phyloP scores from a whole-genome alignment of 225 moss, liverwort and hornwort genomes.

The Marchantia paleacea region DNA sequence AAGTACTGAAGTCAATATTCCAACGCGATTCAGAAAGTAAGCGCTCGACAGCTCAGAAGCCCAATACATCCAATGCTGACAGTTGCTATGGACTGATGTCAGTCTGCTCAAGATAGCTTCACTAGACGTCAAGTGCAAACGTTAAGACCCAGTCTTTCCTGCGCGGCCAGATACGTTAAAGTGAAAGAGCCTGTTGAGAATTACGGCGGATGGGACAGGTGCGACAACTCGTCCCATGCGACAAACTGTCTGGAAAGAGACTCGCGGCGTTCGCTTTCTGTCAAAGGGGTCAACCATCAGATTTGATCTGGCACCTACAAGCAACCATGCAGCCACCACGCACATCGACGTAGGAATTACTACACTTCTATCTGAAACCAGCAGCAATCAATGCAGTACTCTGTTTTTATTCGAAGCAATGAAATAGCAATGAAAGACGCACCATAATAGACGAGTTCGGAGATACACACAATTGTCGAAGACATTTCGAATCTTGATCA shows the following conservation, averaged over 20 bases:
- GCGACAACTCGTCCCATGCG: not conserved
- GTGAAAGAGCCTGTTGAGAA: too few relatives aligned
- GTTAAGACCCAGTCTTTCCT: too few relatives aligned
- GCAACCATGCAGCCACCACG: not conserved
- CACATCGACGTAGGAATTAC: not conserved
- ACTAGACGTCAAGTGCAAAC: too few relatives aligned
- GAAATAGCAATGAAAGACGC: not conserved
- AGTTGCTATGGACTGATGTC: too few relatives aligned
- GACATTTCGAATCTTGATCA: constrained; percentile 7
- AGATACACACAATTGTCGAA: constrained; percentile 1
- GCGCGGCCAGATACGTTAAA: too few relatives aligned
- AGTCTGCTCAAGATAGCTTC: too few relatives aligned
- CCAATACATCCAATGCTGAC: too few relatives aligned
- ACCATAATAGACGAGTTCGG: not conserved
- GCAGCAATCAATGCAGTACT: not conserved
- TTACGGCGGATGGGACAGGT: not conserved
- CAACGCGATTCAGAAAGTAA: too few relatives aligned
- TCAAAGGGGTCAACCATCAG: not conserved
- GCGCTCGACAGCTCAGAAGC: too few relatives aligned
- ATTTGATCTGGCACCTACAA: not conserved
- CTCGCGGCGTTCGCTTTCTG: not conserved
- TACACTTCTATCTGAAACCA: not conserved
- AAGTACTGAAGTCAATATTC: too few relatives aligned
- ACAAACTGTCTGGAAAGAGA: not conserved
- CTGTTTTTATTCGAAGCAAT: not conserved